Evolutionary conservation across 345 rosid genomes (phyloP).

Genomic region (Gossypium australe): DNA sequence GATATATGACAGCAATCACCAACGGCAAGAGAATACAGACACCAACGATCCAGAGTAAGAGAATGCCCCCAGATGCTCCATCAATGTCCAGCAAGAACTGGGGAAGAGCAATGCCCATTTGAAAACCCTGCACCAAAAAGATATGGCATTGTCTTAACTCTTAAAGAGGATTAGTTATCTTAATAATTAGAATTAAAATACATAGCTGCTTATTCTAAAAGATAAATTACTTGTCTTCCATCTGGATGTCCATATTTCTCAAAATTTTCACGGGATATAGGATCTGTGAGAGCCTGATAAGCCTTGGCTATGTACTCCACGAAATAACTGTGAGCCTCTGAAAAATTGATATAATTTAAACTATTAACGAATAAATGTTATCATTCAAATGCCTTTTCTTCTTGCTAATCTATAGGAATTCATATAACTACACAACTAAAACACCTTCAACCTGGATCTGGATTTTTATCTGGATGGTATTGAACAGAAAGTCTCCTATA

Average conservation of each 20-base stretch:
- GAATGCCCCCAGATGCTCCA: conserved; percentile 95
- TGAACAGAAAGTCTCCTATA: conserved; percentile 83
- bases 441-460: conserved; percentile 83
- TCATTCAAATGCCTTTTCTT: neutral
- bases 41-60: conserved; percentile 96
- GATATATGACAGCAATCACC: conserved; percentile 92
- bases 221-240: conserved; percentile 74
- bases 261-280: conserved; percentile 86
- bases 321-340: conserved; percentile 84
- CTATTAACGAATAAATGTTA: conserved; percentile 10
- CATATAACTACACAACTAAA: conserved; percentile 18
- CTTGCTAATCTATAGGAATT: conserved; percentile 4
- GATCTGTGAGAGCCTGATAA: conserved; percentile 93
- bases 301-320: conserved; percentile 95
- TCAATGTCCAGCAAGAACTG: conserved; percentile 86
- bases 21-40: conserved; percentile 92
- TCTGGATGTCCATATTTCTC: conserved; percentile 99
- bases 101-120: conserved; percentile 99
- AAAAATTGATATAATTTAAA: conserved; percentile 6
- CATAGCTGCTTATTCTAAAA: neutral
- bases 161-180: neutral
- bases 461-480: conserved; percentile 99
- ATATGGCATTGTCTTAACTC: conserved; percentile 13
- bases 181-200: neutral
- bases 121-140: conserved; percentile 69